phyloP scores from a whole-genome alignment of 768 basidiomycete genomes.

The Lactarius akahatsu region DNA sequence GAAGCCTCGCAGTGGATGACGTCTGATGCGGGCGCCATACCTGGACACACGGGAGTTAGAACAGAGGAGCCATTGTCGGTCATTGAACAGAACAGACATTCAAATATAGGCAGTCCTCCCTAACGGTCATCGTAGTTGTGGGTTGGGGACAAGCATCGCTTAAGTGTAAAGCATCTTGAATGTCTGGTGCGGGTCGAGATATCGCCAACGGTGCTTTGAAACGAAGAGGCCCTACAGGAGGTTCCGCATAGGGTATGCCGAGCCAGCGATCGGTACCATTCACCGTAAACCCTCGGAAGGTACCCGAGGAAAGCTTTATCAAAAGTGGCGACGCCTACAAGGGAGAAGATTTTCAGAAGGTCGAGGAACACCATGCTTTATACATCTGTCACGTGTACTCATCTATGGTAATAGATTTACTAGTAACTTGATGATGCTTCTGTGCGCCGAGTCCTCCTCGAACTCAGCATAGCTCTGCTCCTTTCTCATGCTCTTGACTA shows the following conservation, averaged over 20 bases:
- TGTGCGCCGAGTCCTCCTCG: background rate
- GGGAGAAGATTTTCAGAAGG: background rate
- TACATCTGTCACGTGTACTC: too few species aligned
- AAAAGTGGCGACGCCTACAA: slow-evolving; percentile 33
- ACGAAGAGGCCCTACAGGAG: slow-evolving; percentile 54
- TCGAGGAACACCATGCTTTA: background rate
- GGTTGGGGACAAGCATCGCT: slow-evolving; percentile 58
- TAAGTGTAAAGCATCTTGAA: slow-evolving; percentile 48
- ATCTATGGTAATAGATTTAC: too few species aligned
- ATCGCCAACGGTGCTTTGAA: slow-evolving; percentile 56
- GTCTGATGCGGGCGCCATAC: slow-evolving; percentile 36
- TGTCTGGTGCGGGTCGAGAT: slow-evolving; percentile 32
- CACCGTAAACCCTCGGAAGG: slow-evolving; percentile 46
- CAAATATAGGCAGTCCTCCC: slow-evolving; percentile 56
- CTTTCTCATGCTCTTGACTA: background rate
- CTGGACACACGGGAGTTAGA: slow-evolving; percentile 23
- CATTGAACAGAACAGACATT: slow-evolving; percentile 41
- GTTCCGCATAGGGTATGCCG: slow-evolving; percentile 58
- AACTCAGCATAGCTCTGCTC: background rate
- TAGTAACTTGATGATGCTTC: background rate
- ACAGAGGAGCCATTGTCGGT: background rate
- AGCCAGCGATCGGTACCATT: slow-evolving; percentile 56
- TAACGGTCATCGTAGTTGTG: slow-evolving; percentile 41
- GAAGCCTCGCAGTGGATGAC: slow-evolving; percentile 31
- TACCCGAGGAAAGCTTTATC: slow-evolving; percentile 44